phyloP scores from a whole-genome alignment of 2,329 filamentous ascomycete species.

The Grosmannia clavigera region DNA sequence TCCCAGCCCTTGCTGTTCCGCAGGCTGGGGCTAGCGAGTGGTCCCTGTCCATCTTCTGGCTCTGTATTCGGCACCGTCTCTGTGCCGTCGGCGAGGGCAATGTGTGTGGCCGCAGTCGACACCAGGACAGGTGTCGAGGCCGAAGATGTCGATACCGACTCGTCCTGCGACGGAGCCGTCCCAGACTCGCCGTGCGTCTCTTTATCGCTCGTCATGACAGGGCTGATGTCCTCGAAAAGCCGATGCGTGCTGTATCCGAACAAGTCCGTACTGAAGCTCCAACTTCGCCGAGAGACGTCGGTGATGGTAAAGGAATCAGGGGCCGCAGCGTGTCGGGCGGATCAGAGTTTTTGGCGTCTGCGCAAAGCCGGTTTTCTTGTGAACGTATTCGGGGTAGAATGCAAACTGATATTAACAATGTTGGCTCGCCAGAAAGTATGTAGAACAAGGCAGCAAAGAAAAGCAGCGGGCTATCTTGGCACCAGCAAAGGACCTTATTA shows the following conservation, averaged over 20 bases:
- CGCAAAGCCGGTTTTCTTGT: neutral
- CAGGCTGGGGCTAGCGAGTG: conserved; percentile 29
- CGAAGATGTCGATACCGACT: neutral
- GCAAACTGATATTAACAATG: neutral
- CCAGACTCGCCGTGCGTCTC: neutral
- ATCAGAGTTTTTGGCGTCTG: neutral
- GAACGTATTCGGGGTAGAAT: neutral
- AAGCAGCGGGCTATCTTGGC: neutral
- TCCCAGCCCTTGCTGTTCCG: conserved; percentile 65
- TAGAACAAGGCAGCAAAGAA: neutral
- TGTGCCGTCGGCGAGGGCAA: neutral
- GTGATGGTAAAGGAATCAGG: neutral
- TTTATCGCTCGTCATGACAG: neutral
- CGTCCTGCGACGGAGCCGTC: neutral
- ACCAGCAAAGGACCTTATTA: neutral
- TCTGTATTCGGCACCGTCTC: neutral
- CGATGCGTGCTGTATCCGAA: neutral
- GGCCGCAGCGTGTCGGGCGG: neutral
- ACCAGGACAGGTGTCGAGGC: neutral
- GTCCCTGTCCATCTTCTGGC: neutral
- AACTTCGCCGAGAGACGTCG: neutral
- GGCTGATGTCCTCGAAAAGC: neutral
- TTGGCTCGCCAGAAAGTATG: neutral
- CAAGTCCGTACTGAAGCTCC: neutral
- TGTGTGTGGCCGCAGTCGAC: neutral